These are phyloP conservation scores for Talaromyces proteolyticus DNA, from an alignment of 495 filamentous ascomycete genomes.

Conservation along the genomic window DNA sequence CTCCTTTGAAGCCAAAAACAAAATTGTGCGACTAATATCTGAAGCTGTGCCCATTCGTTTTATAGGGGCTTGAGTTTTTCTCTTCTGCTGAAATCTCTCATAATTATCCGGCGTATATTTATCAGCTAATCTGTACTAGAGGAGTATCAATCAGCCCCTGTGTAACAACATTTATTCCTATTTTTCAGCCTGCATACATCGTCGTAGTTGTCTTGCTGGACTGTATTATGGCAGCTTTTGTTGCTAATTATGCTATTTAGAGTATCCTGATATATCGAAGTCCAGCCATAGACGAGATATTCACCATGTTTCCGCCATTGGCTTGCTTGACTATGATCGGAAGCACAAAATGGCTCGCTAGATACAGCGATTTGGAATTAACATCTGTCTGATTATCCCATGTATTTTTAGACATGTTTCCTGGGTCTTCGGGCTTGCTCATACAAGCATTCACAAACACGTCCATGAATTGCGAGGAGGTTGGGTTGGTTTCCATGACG, in stretches of 20 bases:
- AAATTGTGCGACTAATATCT: background rate
- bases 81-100: background rate
- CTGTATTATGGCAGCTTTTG: conserved; percentile 37
- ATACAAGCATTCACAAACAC: conserved; percentile 30
- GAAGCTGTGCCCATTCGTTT: background rate
- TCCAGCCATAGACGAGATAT: conserved; percentile 38
- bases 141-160: conserved; percentile 43
- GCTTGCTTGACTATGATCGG: conserved; percentile 42
- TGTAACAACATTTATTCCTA: conserved; percentile 42
- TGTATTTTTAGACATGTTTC: conserved; percentile 32
- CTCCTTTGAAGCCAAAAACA: background rate
- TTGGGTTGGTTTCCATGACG: conserved; percentile 34
- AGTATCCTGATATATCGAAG: conserved; percentile 44
- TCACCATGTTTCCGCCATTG: conserved; percentile 28
- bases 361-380: conserved; percentile 45
- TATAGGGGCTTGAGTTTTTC: background rate
- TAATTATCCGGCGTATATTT: background rate
- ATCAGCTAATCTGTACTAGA: conserved; percentile 2
- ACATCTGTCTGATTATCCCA: conserved; percentile 43
- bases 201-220: conserved; percentile 42
- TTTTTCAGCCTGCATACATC: conserved; percentile 35
- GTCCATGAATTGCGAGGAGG: conserved; percentile 23
- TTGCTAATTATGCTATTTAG: conserved; percentile 40
- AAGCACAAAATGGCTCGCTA: conserved; percentile 33
- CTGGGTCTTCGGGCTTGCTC: conserved; percentile 35